A percentile compares a stretch with the other conserved stretches of the same genome.
phyloP scores from a whole-genome alignment of 306 rosid genomes.

The Cucumis cinereus region DNA sequence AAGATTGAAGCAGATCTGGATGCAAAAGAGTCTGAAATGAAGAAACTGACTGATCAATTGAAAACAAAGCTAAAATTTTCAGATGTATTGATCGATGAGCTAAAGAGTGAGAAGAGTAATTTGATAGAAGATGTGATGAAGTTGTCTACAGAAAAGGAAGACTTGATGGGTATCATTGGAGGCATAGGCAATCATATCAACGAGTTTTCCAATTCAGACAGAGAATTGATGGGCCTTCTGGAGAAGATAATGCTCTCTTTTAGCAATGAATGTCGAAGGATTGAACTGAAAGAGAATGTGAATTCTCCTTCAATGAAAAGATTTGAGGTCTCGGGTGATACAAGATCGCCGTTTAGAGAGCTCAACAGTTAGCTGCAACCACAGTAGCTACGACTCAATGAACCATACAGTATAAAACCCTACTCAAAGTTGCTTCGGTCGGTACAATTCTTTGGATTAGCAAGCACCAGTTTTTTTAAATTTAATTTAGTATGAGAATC shows the following conservation, averaged over 20 bases:
- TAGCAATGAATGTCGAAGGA: constrained; percentile 19
- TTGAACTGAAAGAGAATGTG: constrained; percentile 30
- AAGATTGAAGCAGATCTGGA: constrained; percentile 42
- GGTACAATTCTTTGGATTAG: background rate
- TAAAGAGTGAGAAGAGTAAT: constrained; percentile 39
- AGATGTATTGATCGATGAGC: constrained; percentile 37
- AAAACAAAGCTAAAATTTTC: constrained; percentile 37
- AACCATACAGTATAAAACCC: background rate
- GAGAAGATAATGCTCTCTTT: constrained; percentile 29
- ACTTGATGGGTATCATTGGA: constrained; percentile 28
- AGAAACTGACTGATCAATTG: constrained; percentile 32
- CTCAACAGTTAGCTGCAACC: constrained; percentile 30
- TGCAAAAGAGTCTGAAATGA: constrained; percentile 27
- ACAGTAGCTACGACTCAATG: background rate
- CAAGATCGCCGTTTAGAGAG: constrained; percentile 54
- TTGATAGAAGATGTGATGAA: constrained; percentile 42
- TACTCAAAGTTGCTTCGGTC: background rate
- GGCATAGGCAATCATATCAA: constrained; percentile 31
- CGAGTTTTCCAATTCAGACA: constrained; percentile 32
- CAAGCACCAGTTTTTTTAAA: background rate
- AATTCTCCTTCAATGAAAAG: constrained; percentile 31
- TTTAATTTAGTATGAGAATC: background rate
- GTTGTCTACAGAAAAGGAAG: constrained; percentile 45
- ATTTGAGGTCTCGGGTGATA: constrained; percentile 24
- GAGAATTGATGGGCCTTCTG: constrained; percentile 35